Evolutionary conservation across 1,284 basidiomycete genomes (phyloP), one percentile per base, ranked within the genome.

Genomic region (Cryptococcus sp.): DNA sequence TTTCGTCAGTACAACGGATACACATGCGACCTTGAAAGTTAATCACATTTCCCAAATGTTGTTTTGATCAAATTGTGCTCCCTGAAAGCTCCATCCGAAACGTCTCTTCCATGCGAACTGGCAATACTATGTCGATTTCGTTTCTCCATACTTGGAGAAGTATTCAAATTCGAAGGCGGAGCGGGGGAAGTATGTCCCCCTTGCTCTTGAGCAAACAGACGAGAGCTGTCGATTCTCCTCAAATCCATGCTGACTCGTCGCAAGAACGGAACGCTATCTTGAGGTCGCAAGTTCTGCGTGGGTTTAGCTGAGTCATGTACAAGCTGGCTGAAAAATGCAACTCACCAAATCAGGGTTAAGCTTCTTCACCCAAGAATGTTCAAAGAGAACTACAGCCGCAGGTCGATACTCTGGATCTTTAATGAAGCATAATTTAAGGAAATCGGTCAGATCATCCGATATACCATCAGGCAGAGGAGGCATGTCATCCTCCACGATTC

Each of bases 201-300:
- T 11, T 23, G 23, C 13, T 50, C 43, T 8, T 14, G n/a, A 4
- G 46, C 35, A 53, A 73, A 73, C 4, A 72, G 46, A 4, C 63
- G 61, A 49, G 82, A 78, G 45, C 79, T 81, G 49, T 88, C 86
- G 33, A 83, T 80, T 67, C 87, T 86, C 57, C 88, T 86, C 53
- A 90, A 73, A 65, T 94, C 91, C 58, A 85, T 82, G 71, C 89
- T 94, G 70, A 95, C 87, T 3, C 93, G 86, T 15, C 90, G 86
- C 30, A 95, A 80, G 80, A 95, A 96, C 4, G 93, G 93, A 38
- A 97, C 89, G 64, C 89, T 93, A 68, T 97, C 94, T 72, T 96
- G 89, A 38, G 87, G 87, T 23, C 89, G 86, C 30, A 92, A 76
- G 58, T 88, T 86, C 87, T 90, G 46, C n/a, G n/a, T n/a, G n/a